Conservation (phyloP, 495 filamentous ascomycete genomes). For the Copromyces sp. region DNA sequence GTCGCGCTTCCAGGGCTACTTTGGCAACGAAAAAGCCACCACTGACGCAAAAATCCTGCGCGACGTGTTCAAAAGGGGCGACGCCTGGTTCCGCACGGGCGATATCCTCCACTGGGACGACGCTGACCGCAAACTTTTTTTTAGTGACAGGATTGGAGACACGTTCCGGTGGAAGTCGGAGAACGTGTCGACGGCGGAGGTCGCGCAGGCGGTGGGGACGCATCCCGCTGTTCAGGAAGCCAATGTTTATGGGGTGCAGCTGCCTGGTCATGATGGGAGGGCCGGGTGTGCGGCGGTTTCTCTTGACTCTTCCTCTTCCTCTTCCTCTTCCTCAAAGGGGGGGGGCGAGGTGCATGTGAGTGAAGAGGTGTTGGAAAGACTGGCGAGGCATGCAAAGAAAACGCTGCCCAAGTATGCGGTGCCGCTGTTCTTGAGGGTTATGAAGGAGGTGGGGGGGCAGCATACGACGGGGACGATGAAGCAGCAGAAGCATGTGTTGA, state of each 20-base stretch:
- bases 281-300: slow-evolving; percentile 72
- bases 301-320: too few relatives aligned
- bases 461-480: slow-evolving; percentile 81
- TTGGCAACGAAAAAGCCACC: slow-evolving; percentile 61
- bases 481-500: slow-evolving; percentile 65
- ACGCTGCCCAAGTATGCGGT: slow-evolving; percentile 62
- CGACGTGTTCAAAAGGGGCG: slow-evolving; percentile 68
- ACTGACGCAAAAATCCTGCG: slow-evolving; percentile 69
- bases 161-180: slow-evolving; percentile 97
- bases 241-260: slow-evolving; percentile 77
- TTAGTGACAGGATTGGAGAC: slow-evolving; percentile 83
- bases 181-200: slow-evolving; percentile 81
- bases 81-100: slow-evolving; percentile 77
- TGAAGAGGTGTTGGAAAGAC: slow-evolving; percentile 35
- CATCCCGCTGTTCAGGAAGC: slow-evolving; percentile 64
- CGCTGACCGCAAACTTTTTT: slow-evolving; percentile 64
- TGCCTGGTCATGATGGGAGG: slow-evolving; percentile 79
- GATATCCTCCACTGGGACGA: slow-evolving; percentile 74
- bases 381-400: slow-evolving; percentile 47
- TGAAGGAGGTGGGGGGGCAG: slow-evolving; percentile 42
- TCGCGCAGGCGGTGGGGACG: slow-evolving; percentile 56
- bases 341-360: slow-evolving; percentile 2
- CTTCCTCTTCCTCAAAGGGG: slow-evolving; percentile 14
- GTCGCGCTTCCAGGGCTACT: slow-evolving; percentile 75
- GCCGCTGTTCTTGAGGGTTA: slow-evolving; percentile 66